Evolutionary conservation across 805 yeast species (phyloP), one percentile per base, ranked within the genome.

Genomic region (Wickerhamiella musiphila): DNA sequence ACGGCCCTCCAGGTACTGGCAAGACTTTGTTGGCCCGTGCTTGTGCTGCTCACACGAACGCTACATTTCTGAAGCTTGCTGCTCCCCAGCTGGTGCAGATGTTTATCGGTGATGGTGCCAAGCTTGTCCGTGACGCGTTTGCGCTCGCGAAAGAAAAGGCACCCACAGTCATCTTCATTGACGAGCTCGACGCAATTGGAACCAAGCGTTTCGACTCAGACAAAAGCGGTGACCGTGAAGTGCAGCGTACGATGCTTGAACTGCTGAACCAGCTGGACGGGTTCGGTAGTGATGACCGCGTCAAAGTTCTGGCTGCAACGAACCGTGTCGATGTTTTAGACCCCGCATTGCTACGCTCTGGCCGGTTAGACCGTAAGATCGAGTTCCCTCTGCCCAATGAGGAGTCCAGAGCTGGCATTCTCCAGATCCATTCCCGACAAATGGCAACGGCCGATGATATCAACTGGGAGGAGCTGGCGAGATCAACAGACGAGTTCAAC

Each of bases 1-100:
- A 90, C 53, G 99, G 99, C 23, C 96, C 99, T 6, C 99, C 99
- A 33, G 99, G 99, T 55, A 90, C 98, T 2, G 99, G 99, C 55
- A 90, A 90, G 58, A 90, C 98, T 2, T 63, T 90, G 39, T 65
- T 90, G 44, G 99, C 99, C 7, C 74, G 94, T 54, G 98, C 98
- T 2, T 93, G 95, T 61, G 99, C 99, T 16, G 94, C 95, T 34
- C 96, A 90, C 56, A 81, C 96, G 1, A 83, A 84, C 56, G 98
- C 98, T 11, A 90, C 98, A 0, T 90, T 90, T 54, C 65, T 90
- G 52, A 81, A 93, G 52, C 68, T 90, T 35, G 96, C 95, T 1
- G 99, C 96, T 23, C 94, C 98, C 6, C 98, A 90, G 57, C 71
- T 90, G 42, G 95, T 90, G 35, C 98, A 90, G 54, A 90, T 90